A percentile compares a stretch with the other conserved stretches of the same genome.
Conservation (phyloP, 495 filamentous ascomycete species). For the Elaphomyces granulatus region DNA sequence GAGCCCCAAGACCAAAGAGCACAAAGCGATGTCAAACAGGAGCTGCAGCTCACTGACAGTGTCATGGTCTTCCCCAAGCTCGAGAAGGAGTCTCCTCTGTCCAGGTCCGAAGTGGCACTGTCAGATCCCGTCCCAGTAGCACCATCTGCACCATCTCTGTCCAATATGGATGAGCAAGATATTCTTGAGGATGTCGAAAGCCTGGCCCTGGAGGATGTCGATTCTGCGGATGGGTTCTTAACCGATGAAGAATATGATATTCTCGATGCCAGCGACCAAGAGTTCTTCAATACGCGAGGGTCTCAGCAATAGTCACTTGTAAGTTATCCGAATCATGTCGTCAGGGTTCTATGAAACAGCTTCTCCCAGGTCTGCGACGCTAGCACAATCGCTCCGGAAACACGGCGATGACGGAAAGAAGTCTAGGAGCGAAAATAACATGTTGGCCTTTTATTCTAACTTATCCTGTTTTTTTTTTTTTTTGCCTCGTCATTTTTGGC, state of each 20-base stretch:
- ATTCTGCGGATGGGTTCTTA: conserved; percentile 53
- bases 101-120: conserved; percentile 55
- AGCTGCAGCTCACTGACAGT: conserved; percentile 25
- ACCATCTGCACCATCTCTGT: conserved; percentile 20
- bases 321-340: no score
- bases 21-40: not conserved
- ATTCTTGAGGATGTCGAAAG: conserved; percentile 54
- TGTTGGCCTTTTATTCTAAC: not conserved
- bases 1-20: conserved; percentile 1
- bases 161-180: conserved; percentile 35
- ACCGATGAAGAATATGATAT: conserved; percentile 98
- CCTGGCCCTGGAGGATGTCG: conserved; percentile 46
- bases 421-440: no score
- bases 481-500: no score
- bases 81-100: conserved; percentile 79
- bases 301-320: no score
- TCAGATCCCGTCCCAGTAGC: conserved; percentile 14
- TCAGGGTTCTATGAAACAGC: no score
- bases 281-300: conserved; percentile 49
- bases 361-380: no score
- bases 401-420: no score
- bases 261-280: conserved; percentile 88
- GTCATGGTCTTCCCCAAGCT: conserved; percentile 96
- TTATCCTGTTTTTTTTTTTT: not conserved
- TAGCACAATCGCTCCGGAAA: no score